Conservation (phyloP, 345 rosid genomes). For the Syzygium grande region DNA sequence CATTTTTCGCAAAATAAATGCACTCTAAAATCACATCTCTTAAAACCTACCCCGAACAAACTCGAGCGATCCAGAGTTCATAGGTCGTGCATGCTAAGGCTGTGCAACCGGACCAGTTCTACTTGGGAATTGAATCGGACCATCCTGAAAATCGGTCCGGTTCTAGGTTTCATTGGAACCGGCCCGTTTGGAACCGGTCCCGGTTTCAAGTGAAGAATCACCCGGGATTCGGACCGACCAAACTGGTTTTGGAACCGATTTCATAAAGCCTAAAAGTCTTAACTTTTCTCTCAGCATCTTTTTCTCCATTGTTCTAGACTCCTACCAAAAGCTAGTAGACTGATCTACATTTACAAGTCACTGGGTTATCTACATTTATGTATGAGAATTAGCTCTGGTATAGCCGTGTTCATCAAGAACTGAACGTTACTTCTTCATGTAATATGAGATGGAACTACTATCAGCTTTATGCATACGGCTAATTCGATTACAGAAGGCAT, state of each 20-base stretch:
- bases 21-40: neutral
- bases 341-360: neutral
- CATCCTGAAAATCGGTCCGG: too few species aligned
- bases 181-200: too few species aligned
- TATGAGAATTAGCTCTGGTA: neutral
- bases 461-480: too few species aligned
- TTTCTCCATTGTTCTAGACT: too few species aligned
- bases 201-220: too few species aligned
- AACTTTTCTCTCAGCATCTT: too few species aligned
- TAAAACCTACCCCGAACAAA: rapidly evolving
- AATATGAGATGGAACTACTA: neutral
- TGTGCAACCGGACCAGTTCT: too few species aligned
- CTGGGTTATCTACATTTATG: neutral
- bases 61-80: neutral
- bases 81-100: rapidly evolving
- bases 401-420: neutral
- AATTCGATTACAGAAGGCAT: neutral
- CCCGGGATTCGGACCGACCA: too few species aligned
- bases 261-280: too few species aligned
- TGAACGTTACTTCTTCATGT: neutral
- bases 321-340: neutral
- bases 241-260: too few species aligned
- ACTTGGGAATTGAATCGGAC: too few species aligned
- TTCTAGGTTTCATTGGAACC: too few species aligned
- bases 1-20: rapidly evolving